Evolutionary conservation across 306 rosid species (phyloP).

Genomic region (Castanea crenata): DNA sequence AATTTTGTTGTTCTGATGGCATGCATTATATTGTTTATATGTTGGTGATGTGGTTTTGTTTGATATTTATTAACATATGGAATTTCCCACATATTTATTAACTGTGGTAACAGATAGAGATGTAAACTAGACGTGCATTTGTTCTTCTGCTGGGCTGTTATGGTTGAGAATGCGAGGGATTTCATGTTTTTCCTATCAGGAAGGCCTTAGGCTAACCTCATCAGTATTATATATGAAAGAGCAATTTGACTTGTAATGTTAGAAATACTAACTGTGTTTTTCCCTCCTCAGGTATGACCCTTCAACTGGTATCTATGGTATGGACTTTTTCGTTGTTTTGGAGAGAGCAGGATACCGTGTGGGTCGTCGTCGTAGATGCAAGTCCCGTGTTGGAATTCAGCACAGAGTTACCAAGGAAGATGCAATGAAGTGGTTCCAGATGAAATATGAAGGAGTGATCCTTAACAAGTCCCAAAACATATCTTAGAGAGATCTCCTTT

Average conservation of each 20-base stretch:
- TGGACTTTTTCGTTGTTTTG: conserved; percentile 55
- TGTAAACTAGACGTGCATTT: neutral
- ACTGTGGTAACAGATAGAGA: neutral
- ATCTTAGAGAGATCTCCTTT: conserved; percentile 7
- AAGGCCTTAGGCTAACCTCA: neutral
- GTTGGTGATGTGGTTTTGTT: too few species aligned
- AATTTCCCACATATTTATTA: neutral
- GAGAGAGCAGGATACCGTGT: conserved; percentile 63
- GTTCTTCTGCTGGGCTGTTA: neutral
- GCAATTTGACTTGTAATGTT: too few species aligned
- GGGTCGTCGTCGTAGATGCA: conserved; percentile 56
- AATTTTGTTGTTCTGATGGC: neutral
- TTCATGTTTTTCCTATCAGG: neutral
- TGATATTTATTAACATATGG: neutral
- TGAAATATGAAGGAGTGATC: conserved; percentile 62
- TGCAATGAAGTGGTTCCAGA: conserved; percentile 70
- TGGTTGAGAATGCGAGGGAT: neutral
- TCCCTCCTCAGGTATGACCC: conserved; percentile 44
- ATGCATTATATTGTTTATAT: neutral
- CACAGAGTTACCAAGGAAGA: conserved; percentile 61
- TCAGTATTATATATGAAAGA: neutral
- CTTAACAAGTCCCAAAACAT: conserved; percentile 54
- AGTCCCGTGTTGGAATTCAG: conserved; percentile 58
- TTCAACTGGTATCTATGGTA: conserved; percentile 63
- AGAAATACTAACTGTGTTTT: neutral